Evolutionary conservation across 2,329 filamentous ascomycete genomes (phyloP).

Genomic region (Aspergillus pseudoviridinutans): DNA sequence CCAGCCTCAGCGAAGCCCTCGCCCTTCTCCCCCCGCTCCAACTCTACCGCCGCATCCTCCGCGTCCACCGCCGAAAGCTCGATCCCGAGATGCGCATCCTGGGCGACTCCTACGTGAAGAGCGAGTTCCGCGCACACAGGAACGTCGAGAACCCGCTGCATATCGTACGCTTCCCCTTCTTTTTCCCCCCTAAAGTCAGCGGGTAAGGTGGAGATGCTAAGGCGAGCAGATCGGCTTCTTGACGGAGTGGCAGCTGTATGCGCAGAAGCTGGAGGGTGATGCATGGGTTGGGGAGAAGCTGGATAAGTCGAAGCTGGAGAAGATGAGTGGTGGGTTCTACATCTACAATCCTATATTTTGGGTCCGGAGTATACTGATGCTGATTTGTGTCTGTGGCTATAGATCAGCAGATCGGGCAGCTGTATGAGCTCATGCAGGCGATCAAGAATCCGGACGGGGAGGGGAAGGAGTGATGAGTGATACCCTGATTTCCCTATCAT

Average conservation of each 20-base stretch:
- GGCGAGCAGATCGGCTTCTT: constrained; percentile 77
- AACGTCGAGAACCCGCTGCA: constrained; percentile 87
- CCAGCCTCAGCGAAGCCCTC: constrained; percentile 46
- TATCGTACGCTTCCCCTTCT: constrained; percentile 57
- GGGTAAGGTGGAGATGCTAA: background rate
- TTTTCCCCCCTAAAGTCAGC: background rate
- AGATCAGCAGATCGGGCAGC: constrained; percentile 91
- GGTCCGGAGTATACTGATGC: background rate
- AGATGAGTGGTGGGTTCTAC: constrained; percentile 76
- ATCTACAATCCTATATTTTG: background rate
- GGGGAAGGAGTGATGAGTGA: constrained; percentile 8
- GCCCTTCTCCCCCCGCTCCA: constrained; percentile 83
- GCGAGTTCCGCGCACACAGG: constrained; percentile 81
- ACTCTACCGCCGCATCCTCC: constrained; percentile 81
- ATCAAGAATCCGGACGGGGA: constrained; percentile 54
- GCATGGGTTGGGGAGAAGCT: constrained; percentile 79
- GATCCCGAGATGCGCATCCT: constrained; percentile 70
- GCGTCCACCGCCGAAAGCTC: constrained; percentile 78
- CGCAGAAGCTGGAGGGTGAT: constrained; percentile 85
- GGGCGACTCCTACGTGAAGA: constrained; percentile 89
- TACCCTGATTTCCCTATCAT: background rate
- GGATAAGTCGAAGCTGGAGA: constrained; percentile 77
- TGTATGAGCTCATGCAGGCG: constrained; percentile 90
- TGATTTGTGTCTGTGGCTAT: constrained; percentile 3
- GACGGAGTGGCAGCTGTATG: constrained; percentile 94